Evolutionary conservation across 371 early-diverging fungal species (phyloP).

Genomic region (Mortierella sp.): DNA sequence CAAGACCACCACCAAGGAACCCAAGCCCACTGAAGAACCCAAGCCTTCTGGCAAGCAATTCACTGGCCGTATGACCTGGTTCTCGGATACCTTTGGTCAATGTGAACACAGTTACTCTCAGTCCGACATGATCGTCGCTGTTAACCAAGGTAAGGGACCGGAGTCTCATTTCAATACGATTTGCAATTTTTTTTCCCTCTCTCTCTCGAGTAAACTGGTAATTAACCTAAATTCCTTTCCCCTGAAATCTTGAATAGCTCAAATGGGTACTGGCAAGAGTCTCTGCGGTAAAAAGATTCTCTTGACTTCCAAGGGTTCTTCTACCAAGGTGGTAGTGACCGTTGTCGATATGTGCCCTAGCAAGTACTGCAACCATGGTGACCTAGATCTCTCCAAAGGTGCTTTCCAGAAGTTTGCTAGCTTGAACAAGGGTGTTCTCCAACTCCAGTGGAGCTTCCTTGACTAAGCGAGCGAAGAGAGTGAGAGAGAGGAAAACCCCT

Average conservation of each 20-base stretch:
- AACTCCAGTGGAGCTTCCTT: conserved; percentile 30
- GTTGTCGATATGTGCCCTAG: conserved; percentile 50
- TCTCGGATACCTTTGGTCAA: conserved; percentile 45
- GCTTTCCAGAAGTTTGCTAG: conserved; percentile 45
- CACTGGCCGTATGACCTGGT: conserved; percentile 42
- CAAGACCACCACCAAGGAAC: conserved; percentile 1
- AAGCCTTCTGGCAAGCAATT: conserved; percentile 14
- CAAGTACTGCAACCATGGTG: conserved; percentile 32
- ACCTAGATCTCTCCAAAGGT: conserved; percentile 32
- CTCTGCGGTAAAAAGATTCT: conserved; percentile 35
- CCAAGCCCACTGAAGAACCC: conserved; percentile 14
- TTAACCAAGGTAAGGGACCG: conserved; percentile 39
- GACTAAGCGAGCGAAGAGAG: conserved; percentile 2
- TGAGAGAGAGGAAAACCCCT: neutral
- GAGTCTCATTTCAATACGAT: too few relatives aligned
- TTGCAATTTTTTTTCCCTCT: too few relatives aligned
- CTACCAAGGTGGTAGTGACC: conserved; percentile 23
- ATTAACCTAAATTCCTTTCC: neutral
- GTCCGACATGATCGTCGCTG: conserved; percentile 42
- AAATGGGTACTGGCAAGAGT: conserved; percentile 41
- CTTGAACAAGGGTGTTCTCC: conserved; percentile 22
- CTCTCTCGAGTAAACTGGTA: too few relatives aligned
- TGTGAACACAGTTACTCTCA: conserved; percentile 42
- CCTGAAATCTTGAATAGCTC: conserved; percentile 15
- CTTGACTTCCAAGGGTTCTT: conserved; percentile 25